Conservation (phyloP, 805 yeast genomes). For the Metschnikowia hibisci region DNA sequence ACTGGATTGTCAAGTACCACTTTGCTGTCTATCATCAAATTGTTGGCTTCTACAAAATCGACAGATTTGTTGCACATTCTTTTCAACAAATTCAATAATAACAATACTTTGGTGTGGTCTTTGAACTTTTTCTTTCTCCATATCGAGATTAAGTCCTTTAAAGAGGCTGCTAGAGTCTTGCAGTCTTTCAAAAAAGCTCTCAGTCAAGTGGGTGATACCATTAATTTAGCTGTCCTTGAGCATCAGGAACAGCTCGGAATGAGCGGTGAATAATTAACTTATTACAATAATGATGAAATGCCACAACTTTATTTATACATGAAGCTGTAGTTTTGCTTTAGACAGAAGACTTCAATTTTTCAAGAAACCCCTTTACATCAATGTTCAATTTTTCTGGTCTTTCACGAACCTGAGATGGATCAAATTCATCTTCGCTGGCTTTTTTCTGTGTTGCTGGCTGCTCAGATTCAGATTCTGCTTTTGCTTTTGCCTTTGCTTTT, state of each 20-base stretch:
- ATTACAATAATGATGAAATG: slow-evolving; percentile 5
- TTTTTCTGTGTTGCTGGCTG: no score
- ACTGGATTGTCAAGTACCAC: slow-evolving; percentile 21
- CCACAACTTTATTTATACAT: slow-evolving; percentile 7
- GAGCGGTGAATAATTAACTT: neutral
- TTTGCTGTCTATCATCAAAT: slow-evolving; percentile 22
- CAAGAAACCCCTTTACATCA: slow-evolving; percentile 5
- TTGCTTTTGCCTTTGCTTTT: neutral
- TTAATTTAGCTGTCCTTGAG: slow-evolving; percentile 19
- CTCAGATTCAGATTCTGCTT: neutral
- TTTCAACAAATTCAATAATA: slow-evolving; percentile 24
- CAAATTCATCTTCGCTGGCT: neutral
- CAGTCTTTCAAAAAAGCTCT: slow-evolving; percentile 24
- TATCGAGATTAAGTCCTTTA: slow-evolving; percentile 16
- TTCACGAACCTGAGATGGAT: slow-evolving; percentile 9
- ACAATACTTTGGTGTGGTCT: slow-evolving; percentile 15
- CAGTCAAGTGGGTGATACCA: slow-evolving; percentile 20
- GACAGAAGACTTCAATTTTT: neutral
- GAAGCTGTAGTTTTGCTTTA: neutral
- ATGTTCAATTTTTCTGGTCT: slow-evolving; percentile 11
- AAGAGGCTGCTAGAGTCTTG: slow-evolving; percentile 22
- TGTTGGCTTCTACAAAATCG: slow-evolving; percentile 24
- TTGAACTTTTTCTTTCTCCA: slow-evolving; percentile 33
- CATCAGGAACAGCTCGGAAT: slow-evolving; percentile 7
- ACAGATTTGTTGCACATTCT: slow-evolving; percentile 24